These are phyloP conservation scores for Teratosphaeria epicoccoides DNA, from an alignment of 2,329 filamentous ascomycete genomes.

Conservation along the genomic window DNA sequence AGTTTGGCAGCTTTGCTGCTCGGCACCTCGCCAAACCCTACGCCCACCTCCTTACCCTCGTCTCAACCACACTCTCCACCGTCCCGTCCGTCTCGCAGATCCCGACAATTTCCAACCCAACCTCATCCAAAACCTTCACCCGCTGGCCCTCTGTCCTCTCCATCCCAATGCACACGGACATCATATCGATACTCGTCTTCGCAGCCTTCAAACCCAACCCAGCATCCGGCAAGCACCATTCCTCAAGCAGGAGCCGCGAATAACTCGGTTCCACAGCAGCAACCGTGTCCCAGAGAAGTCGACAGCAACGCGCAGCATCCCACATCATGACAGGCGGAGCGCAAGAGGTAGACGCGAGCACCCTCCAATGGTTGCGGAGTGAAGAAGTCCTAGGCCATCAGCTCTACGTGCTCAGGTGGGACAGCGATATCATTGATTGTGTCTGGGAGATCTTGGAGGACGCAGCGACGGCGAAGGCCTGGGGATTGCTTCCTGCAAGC, in stretches of 20 bases:
- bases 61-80: slow-evolving; percentile 14
- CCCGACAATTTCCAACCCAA: slow-evolving; percentile 6
- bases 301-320: slow-evolving; percentile 7
- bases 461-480: slow-evolving; percentile 5
- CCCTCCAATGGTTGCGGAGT: slow-evolving; percentile 9
- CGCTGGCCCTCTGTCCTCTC: slow-evolving; percentile 7
- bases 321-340: slow-evolving; percentile 12
- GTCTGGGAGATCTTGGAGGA: slow-evolving; percentile 10
- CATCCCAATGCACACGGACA: slow-evolving; percentile 2
- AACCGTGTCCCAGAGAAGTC: slow-evolving; percentile 7
- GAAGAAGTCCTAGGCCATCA: slow-evolving; percentile 11
- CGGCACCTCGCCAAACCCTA: no score
- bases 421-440: slow-evolving; percentile 3
- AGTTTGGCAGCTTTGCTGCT: no score
- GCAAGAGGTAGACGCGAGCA: slow-evolving; percentile 15
- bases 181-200: slow-evolving; percentile 9
- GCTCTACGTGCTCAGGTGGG: slow-evolving; percentile 3
- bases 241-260: slow-evolving; percentile 13
- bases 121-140: slow-evolving; percentile 5
- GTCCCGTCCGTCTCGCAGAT: slow-evolving; percentile 1
- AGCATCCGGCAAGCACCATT: slow-evolving; percentile 9
- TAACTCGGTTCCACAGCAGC: slow-evolving; percentile 11
- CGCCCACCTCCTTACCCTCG: neutral
- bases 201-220: slow-evolving; percentile 6
- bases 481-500: slow-evolving; percentile 4